Base-by-base conservation (phyloP, 78 protist species). In the Dictyostelium capitatum region DNA sequence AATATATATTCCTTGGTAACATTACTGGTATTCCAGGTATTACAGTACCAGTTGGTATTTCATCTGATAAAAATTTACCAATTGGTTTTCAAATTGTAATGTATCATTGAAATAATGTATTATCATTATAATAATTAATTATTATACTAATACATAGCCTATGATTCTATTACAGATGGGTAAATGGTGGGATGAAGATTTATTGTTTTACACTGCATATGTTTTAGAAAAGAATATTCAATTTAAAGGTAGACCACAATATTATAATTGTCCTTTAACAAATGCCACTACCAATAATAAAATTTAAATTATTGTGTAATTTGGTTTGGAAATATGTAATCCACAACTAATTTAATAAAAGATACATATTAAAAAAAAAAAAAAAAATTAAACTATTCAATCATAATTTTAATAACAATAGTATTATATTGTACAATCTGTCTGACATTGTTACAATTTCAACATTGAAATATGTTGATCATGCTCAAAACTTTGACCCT, bases 21-120 rank as follows among this genome's bases (percentile, higher is more conserved):
- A 79, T 90, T 0, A 62, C 83, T 53, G 97, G 97, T 47, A 37
- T 96, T 2, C 97, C 97, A 9, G 96, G 91, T 32, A 79, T 94
- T 5, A 1, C 87, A 7, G 41, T 95, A 14, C 97, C 96, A 6
- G 20, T 70, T 17, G 94, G 93, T 25, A 32, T 59, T n/a, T 43
- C 46, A 30, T 17, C 72, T 43, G 46, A 47, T 4, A 56, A 69
- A 6, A 82, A 82, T 6, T 85, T 93, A 11, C 97, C 96, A 53
- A 82, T 96, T 12, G 95, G 96, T 25, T 12, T 96, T 23, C 97
- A 96, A 80, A 41, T 96, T 73, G 69, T 59, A 59, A 23, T 37
- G 43, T 37, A 37, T 37, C 43, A n/a, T n/a, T n/a, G n/a, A n/a
- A 12, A 11, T 53, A 53, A 12, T 53, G 8, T 53, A 12, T 53